phyloP scores from a whole-genome alignment of 352 stramenopile genomes.

The Pythium sukuiense region DNA sequence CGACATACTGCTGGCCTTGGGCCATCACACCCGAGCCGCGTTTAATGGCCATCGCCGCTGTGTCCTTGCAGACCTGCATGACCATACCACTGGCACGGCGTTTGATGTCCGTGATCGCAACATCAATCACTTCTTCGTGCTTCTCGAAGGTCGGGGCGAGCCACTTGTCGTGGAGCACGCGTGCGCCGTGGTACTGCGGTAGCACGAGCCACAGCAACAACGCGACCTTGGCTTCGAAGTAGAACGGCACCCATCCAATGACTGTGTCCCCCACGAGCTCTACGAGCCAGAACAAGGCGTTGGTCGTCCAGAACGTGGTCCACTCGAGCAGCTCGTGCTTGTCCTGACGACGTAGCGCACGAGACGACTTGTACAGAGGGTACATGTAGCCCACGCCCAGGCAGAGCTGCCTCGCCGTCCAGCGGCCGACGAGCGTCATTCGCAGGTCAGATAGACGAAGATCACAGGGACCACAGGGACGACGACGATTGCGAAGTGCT shows the following conservation, averaged over 20 bases:
- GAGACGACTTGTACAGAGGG: slow-evolving; percentile 60
- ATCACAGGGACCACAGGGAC: background rate
- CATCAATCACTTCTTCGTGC: slow-evolving; percentile 64
- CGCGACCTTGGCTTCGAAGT: slow-evolving; percentile 72
- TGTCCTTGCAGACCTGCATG: slow-evolving; percentile 66
- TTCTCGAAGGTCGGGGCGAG: slow-evolving; percentile 67
- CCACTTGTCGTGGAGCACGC: slow-evolving; percentile 54
- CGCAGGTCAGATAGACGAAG: background rate
- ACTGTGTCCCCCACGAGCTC: slow-evolving; percentile 62
- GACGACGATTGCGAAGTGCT: background rate
- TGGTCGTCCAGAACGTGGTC: slow-evolving; percentile 69
- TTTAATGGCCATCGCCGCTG: slow-evolving; percentile 53
- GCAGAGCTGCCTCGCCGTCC: slow-evolving; percentile 47
- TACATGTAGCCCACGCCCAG: slow-evolving; percentile 62
- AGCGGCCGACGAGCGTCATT: slow-evolving; percentile 63
- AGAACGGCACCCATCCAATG: slow-evolving; percentile 67
- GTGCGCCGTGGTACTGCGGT: slow-evolving; percentile 49
- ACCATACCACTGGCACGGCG: slow-evolving; percentile 65
- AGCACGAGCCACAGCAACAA: slow-evolving; percentile 71
- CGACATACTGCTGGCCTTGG: slow-evolving; percentile 67
- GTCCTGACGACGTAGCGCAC: slow-evolving; percentile 38
- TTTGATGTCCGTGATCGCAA: slow-evolving; percentile 54
- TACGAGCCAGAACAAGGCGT: slow-evolving; percentile 55
- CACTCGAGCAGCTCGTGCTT: slow-evolving; percentile 61
- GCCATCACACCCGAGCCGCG: slow-evolving; percentile 58